These are phyloP conservation scores for Pterothamnion heteromorphum DNA, from an alignment of 31 red algal genomes.

Conservation along the genomic window DNA sequence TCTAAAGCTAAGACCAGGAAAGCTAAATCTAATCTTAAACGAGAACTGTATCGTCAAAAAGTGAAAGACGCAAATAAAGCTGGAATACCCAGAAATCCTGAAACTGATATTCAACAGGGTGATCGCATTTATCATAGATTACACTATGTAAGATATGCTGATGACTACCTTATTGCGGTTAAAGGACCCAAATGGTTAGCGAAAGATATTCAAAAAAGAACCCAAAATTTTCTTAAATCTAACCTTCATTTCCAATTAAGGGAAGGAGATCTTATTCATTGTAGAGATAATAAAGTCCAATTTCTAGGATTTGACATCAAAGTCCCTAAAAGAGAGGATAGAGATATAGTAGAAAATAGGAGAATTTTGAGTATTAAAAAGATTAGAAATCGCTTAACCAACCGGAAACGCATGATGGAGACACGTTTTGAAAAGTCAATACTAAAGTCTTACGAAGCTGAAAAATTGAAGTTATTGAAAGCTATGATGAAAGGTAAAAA, in stretches of 20 bases:
- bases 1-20: not conserved
- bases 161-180: not conserved
- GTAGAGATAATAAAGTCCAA: not conserved
- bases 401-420: not conserved
- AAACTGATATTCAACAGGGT: not conserved
- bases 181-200: not conserved
- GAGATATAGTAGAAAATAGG: not conserved
- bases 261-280: not conserved
- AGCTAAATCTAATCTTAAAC: not conserved
- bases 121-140: not conserved
- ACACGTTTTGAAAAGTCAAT: not conserved
- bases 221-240: not conserved
- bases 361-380: not conserved
- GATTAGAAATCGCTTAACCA: not conserved
- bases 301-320: constrained; percentile 6
- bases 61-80: not conserved
- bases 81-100: not conserved
- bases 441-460: not conserved
- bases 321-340: not conserved
- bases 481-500: not conserved
- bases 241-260: not conserved
- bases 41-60: not conserved
- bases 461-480: not conserved
- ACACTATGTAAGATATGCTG: not conserved
- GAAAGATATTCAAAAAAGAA: not conserved